Conservation (phyloP, 345 rosid genomes). For the Eucalyptus curtisii region DNA sequence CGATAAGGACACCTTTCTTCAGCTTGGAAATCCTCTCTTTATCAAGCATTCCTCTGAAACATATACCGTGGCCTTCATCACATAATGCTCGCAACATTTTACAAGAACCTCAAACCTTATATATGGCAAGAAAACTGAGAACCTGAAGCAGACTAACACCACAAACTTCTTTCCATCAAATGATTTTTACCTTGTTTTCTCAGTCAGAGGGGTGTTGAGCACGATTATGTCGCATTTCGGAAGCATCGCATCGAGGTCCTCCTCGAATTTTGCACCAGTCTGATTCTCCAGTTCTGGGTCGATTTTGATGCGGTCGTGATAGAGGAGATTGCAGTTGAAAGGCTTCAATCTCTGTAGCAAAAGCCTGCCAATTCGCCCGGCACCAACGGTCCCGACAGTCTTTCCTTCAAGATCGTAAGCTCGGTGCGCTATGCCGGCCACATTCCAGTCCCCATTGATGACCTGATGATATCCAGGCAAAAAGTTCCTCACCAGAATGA, state of each 20-base stretch:
- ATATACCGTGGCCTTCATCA: neutral
- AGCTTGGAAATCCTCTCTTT: constrained; percentile 62
- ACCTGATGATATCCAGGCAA: constrained; percentile 76
- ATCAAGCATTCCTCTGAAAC: constrained; percentile 58
- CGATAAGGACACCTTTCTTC: constrained; percentile 82
- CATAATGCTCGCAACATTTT: neutral
- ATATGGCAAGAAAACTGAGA: neutral
- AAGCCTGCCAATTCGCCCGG: constrained; percentile 79
- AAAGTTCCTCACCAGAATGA: constrained; percentile 76
- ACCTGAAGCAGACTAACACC: neutral
- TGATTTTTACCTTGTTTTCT: constrained; percentile 51
- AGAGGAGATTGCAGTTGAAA: constrained; percentile 77
- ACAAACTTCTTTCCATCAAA: neutral
- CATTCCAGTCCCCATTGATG: constrained; percentile 77
- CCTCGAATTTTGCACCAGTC: constrained; percentile 62
- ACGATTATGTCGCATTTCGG: constrained; percentile 77
- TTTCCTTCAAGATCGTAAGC: constrained; percentile 94
- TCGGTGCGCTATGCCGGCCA: constrained; percentile 63
- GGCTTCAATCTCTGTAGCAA: constrained; percentile 84
- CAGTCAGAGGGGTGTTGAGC: constrained; percentile 75
- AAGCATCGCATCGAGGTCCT: constrained; percentile 68
- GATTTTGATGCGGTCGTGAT: constrained; percentile 74
- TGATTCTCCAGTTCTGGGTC: constrained; percentile 54
- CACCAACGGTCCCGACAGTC: constrained; percentile 82
- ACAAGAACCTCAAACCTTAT: neutral